A percentile compares a stretch with the other conserved stretches of the same genome.
Evolutionary conservation across 2,329 filamentous ascomycete genomes (phyloP).

Genomic region (Colletotrichum theobromicola): DNA sequence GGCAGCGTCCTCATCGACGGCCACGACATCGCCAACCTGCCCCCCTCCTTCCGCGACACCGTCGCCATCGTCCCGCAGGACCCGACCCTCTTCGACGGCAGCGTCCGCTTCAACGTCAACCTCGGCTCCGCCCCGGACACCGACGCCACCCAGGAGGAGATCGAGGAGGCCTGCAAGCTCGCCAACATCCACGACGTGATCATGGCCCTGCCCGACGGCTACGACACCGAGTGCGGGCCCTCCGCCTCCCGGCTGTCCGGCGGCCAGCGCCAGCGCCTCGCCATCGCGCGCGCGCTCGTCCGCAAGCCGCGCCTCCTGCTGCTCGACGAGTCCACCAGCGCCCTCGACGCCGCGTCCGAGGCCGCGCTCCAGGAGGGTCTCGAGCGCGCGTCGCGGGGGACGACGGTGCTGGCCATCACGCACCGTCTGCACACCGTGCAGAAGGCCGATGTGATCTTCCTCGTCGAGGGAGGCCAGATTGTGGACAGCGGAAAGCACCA

Average conservation of each 20-base stretch:
- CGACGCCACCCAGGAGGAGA: slow-evolving; percentile 62
- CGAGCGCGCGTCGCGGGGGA: slow-evolving; percentile 58
- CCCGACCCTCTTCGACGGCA: slow-evolving; percentile 62
- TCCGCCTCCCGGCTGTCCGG: slow-evolving; percentile 77
- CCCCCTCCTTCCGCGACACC: slow-evolving; percentile 49
- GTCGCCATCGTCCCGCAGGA: slow-evolving; percentile 65
- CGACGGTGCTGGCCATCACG: slow-evolving; percentile 64
- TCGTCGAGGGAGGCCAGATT: slow-evolving; percentile 50
- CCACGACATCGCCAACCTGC: slow-evolving; percentile 42
- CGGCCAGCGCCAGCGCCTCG: slow-evolving; percentile 79
- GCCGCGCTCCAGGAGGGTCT: slow-evolving; percentile 69
- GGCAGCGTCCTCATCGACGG: slow-evolving; percentile 60
- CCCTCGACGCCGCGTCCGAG: slow-evolving; percentile 75
- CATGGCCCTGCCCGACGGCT: slow-evolving; percentile 64
- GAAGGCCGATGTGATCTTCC: slow-evolving; percentile 62
- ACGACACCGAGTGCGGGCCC: slow-evolving; percentile 72
- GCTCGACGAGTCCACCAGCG: slow-evolving; percentile 82
- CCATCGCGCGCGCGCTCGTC: slow-evolving; percentile 78
- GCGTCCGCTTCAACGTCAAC: slow-evolving; percentile 59
- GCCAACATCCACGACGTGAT: slow-evolving; percentile 77
- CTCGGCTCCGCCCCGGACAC: slow-evolving; percentile 60
- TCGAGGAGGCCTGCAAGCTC: slow-evolving; percentile 69
- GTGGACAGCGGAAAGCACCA: slow-evolving; percentile 40
- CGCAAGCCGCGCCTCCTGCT: slow-evolving; percentile 75
- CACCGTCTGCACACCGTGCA: slow-evolving; percentile 62